Base-by-base conservation (phyloP, 805 yeast genomes). In the Candida sithepensis region DNA sequence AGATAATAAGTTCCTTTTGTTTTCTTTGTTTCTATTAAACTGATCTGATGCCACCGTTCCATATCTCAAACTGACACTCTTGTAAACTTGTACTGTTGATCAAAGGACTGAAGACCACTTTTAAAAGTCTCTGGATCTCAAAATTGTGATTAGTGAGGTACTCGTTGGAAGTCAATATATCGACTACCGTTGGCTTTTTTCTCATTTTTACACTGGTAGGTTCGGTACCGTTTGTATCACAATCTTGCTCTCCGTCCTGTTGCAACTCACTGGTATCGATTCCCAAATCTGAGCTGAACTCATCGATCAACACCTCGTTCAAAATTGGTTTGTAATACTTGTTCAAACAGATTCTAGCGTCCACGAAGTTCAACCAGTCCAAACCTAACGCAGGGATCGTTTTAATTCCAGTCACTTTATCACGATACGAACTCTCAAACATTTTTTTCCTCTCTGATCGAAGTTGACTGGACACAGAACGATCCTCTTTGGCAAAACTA, bases 351-450 rank as follows among this genome's bases (percentile, higher is more conserved):
- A 84, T 66, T 41, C 88, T 66, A 36, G 74, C 71, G 46, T 75
- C 73, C 10, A 82, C 59, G 45, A 66, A 70, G 45, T 75, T 77
- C 10, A 78, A 70, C 85, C 87, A 80, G 9, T 70, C 57, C 2
- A 75, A 49, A 0, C 87, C 88, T 39, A 82, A 61, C 16, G 82
- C 76, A 2, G 88, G 84, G 1, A 77, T 64, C 1, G 69, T 65
- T 20, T 59, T 59, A 22, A 63, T 64, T 26, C 60, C 56, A 26
- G 65, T 52, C 5, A 65, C 60, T 42, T 60, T 59, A 42, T 67
- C 58, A 46, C 67, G 69, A 47, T 65, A 61, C 12, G 46, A 54
- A 8, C 61, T 59, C 41, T 60, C 68, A 51, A 66, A 66, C 44
- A 63, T 39, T 42, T 60, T 53, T 39, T 57, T 63, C 28, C 57